phyloP scores from a whole-genome alignment of 2,329 filamentous ascomycete species.

The Didymellaceae sp. region DNA sequence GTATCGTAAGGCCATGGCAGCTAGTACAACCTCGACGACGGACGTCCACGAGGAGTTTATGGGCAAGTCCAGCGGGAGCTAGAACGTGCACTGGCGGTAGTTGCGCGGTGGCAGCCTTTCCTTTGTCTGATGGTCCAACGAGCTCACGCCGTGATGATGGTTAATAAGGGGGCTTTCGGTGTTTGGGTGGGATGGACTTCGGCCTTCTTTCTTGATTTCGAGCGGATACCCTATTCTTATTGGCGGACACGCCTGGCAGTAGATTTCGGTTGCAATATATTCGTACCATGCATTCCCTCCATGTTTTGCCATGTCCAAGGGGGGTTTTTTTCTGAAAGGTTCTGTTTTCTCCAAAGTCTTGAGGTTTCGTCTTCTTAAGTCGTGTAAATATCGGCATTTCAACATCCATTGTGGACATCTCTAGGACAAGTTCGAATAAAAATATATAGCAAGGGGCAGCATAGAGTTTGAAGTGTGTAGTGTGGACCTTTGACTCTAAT shows the following conservation, averaged over 20 bases:
- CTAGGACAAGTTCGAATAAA: too few species aligned
- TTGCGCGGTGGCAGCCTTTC: neutral
- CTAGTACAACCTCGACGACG: slow-evolving; percentile 14
- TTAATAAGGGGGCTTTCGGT: slow-evolving; percentile 2
- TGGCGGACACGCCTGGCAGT: neutral
- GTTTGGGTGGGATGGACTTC: neutral
- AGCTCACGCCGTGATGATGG: slow-evolving; percentile 1
- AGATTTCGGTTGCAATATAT: neutral
- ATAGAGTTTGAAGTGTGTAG: too few species aligned
- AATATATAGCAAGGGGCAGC: too few species aligned
- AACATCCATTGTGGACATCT: too few species aligned
- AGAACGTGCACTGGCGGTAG: too few species aligned
- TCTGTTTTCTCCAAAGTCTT: too few species aligned
- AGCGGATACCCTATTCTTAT: slow-evolving; percentile 19
- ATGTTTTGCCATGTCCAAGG: too few species aligned
- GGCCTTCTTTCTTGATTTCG: neutral
- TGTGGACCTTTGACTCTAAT: too few species aligned
- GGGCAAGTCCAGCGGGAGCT: neutral
- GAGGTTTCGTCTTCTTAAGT: too few species aligned
- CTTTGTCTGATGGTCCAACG: neutral
- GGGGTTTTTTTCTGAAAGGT: too few species aligned
- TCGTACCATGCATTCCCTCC: neutral
- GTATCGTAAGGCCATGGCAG: slow-evolving; percentile 32
- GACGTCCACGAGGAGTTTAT: slow-evolving; percentile 6
- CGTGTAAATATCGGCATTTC: too few species aligned